phyloP scores from a whole-genome alignment of 768 basidiomycete species.

The Trametes cubensis region DNA sequence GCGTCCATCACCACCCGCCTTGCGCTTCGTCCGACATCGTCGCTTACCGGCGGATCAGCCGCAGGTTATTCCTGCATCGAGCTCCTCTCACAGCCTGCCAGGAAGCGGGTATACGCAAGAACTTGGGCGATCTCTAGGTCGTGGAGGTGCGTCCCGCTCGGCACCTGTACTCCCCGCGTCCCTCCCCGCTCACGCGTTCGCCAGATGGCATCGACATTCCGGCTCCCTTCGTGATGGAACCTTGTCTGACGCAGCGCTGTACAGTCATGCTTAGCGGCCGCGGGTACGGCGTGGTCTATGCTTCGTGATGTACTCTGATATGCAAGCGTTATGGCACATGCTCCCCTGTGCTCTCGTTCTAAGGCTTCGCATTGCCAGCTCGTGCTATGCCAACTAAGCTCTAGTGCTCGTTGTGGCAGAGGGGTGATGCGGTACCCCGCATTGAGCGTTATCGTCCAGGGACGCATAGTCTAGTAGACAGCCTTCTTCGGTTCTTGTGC shows the following conservation, averaged over 20 bases:
- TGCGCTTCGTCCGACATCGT: not conserved
- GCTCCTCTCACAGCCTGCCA: conserved; percentile 35
- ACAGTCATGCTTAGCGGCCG: not conserved
- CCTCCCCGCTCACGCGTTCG: not conserved
- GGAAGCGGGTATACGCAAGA: conserved; percentile 33
- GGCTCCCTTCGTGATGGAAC: conserved; percentile 6
- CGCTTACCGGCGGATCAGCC: not conserved
- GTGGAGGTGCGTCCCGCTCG: conserved; percentile 26
- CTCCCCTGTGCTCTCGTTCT: too few species aligned
- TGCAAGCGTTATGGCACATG: too few species aligned
- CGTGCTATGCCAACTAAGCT: not conserved
- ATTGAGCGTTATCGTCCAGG: too few species aligned
- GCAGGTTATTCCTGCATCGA: conserved; percentile 29
- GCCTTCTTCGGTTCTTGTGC: too few species aligned
- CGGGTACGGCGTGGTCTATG: not conserved
- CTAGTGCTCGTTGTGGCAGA: conserved; percentile 5
- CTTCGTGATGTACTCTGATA: not conserved
- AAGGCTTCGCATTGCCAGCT: not conserved
- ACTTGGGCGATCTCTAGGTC: conserved; percentile 31
- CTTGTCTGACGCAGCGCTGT: conserved; percentile 1
- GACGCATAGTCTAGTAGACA: too few species aligned
- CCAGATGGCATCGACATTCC: conserved; percentile 20
- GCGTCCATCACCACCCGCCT: not conserved
- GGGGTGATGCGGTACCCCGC: not conserved
- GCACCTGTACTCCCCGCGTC: not conserved